Base-by-base conservation (phyloP, 2,329 filamentous ascomycete species). In the Hypoxylon sp. region DNA sequence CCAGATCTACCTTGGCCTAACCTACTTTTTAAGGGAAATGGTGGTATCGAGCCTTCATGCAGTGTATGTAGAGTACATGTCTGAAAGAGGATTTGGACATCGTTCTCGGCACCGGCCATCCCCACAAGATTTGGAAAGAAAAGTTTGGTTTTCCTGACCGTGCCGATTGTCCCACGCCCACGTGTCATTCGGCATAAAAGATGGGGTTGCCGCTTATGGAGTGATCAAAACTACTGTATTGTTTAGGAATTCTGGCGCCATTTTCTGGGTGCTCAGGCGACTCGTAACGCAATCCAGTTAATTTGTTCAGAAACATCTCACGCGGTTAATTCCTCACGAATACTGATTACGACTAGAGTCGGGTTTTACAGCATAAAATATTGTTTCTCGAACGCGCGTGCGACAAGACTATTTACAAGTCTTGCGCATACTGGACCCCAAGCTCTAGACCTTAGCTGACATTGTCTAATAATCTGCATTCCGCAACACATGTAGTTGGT, bases 21-120 rank as follows among this genome's bases (percentile, higher is more conserved):
- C 48, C 42, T 44, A 42, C 22, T 22, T 33, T 50, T 50, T 50
- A 31, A 29, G 31, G 55, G 39, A 59, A 17, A 29, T 39, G 33
- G 19, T 33, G 9, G 19, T 11, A 44, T 22, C n/a, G 39, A 44
- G 44, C 39, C 29, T 33, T 17, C 14, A 37, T 47, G n/a, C 11
- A 39, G 42, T 31, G 31, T 31, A 37, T 31, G 31, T 31, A 37
- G 44, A 42, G 58, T 46, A 60, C 39, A 44, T 55, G 50, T 3
- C 48, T 47, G 33, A 48, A 58, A 63, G 50, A 63, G 54, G 59
- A 63, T 64, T 37, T 39, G 11, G 17, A 37, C 37, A 63, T 48
- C 55, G 35, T 55, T 55, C 55, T 59, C 57, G 67, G 51, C 51
- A 17, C 50, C 67, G 51, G 57, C 35, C 39, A 64, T 55, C 61